Conservation (phyloP, 2,329 filamentous ascomycete species). For the Fusarium sp. region DNA sequence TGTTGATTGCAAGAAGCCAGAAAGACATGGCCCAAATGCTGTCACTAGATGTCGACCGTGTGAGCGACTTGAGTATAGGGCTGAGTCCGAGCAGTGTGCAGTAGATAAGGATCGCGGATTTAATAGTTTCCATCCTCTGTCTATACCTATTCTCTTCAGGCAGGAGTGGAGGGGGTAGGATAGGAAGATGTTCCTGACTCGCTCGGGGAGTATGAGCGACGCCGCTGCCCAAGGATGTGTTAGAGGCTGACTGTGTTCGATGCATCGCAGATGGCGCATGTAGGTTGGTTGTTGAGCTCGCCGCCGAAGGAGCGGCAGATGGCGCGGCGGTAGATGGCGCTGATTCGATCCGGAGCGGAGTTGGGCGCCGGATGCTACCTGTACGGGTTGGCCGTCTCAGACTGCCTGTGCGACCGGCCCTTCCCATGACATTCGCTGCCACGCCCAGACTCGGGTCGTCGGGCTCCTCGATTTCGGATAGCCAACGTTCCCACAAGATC, state of each 20-base stretch:
- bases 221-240: conserved; percentile 63
- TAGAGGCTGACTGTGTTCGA: conserved; percentile 66
- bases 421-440: conserved; percentile 52
- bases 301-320: conserved; percentile 51
- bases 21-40: conserved; percentile 98
- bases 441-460: conserved; percentile 56
- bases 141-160: conserved; percentile 59
- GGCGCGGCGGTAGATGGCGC: conserved; percentile 42
- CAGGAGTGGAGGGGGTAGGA: conserved; percentile 48
- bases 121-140: conserved; percentile 80
- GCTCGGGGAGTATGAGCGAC: conserved; percentile 45
- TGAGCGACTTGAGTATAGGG: conserved; percentile 97
- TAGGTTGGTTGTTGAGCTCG: conserved; percentile 63
- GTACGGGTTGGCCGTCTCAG: conserved; percentile 52
- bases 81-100: conserved; percentile 91
- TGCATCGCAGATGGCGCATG: conserved; percentile 42
- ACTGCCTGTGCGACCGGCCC: conserved; percentile 53
- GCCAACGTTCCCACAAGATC: conserved; percentile 93
- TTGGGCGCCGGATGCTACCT: conserved; percentile 55
- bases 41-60: conserved; percentile 89
- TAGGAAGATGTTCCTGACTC: conserved; percentile 50
- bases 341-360: conserved; percentile 48
- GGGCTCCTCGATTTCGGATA: conserved; percentile 74
- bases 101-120: conserved; percentile 93
- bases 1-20: conserved; percentile 93